Base-by-base conservation (phyloP, 352 stramenopile species). In the Phytophthora ramorum region DNA sequence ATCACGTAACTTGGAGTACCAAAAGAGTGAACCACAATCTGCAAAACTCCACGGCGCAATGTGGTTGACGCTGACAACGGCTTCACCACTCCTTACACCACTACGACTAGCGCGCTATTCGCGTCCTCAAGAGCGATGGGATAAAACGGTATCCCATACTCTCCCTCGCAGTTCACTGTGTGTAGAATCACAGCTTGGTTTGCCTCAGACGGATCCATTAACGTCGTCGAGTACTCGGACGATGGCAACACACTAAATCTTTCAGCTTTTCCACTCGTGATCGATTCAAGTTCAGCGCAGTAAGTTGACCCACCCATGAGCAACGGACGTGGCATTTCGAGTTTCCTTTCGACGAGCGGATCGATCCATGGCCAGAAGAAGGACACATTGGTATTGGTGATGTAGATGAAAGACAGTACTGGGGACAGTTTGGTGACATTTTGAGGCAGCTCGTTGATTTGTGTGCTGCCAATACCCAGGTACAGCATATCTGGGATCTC, bases 171-270 rank as follows among this genome's bases (percentile, higher is more conserved):
- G 13, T 48, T 52, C n/a, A 69, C 37, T 6, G 53, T 44, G 26
- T 59, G 45, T 3, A 65, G 32, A 37, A 69, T 45, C 7, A 59
- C 30, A 5, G 17, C 12, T 4, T 19, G 45, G 30, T 69, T 69
- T n/a, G 16, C 45, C n/a, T 59, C 40, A 14, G 46, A 59, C 7
- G 62, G 16, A 51, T 68, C 51, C 60, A 63, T 62, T 30, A 68
- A 17, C 1, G 14, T 40, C 5, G n/a, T 41, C 4, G 54, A 69
- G 14, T 69, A 69, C 8, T 53, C 43, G 9, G 38, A 3, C 14
- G 38, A 58, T 30, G 55, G 28, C 10, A 49, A 1, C 12, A 59
- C 38, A 3, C 22, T 44, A 4, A 69, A 65, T 9, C 4, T 32
- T 3, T 46, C 34, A 3, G 16, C 30, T 32, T 47, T 16, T 14